Conservation (phyloP, 2,329 filamentous ascomycete species). For the Harringtonia lauricola region DNA sequence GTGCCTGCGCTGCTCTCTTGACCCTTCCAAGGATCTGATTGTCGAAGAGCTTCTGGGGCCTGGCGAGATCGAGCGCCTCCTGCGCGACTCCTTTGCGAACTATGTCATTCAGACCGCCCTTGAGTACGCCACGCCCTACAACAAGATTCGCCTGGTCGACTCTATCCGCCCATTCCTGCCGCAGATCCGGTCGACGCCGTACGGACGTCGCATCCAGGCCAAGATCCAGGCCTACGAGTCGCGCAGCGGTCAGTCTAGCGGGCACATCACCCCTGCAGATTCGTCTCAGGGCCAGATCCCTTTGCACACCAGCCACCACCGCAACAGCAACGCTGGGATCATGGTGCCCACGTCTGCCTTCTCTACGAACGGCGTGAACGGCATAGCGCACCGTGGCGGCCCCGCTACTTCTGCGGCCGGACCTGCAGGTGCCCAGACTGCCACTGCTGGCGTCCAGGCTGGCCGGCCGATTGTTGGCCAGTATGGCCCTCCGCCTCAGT, state of each 20-base stretch:
- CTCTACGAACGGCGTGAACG: slow-evolving; percentile 21
- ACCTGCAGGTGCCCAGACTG: background rate
- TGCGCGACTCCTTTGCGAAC: slow-evolving; percentile 90
- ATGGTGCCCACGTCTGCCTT: slow-evolving; percentile 17
- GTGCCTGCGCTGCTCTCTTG: slow-evolving; percentile 72
- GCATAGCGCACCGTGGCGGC: slow-evolving; percentile 18
- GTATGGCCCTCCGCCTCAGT: slow-evolving; percentile 11
- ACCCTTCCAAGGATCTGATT: slow-evolving; percentile 65
- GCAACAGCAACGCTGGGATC: slow-evolving; percentile 28
- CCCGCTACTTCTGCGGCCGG: background rate
- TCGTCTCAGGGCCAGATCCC: slow-evolving; percentile 42
- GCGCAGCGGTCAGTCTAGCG: slow-evolving; percentile 29
- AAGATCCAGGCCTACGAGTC: slow-evolving; percentile 61
- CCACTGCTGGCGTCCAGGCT: background rate
- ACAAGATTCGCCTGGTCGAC: slow-evolving; percentile 69
- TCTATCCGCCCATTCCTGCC: slow-evolving; percentile 76
- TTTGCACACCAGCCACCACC: slow-evolving; percentile 29
- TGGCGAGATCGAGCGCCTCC: slow-evolving; percentile 73
- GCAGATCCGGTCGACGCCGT: slow-evolving; percentile 78
- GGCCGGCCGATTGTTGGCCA: slow-evolving; percentile 6
- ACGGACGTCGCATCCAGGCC: slow-evolving; percentile 84
- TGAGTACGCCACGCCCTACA: slow-evolving; percentile 66
- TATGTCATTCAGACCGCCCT: slow-evolving; percentile 97
- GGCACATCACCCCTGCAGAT: slow-evolving; percentile 41
- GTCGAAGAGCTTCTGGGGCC: slow-evolving; percentile 69